Evolutionary conservation across 106 monocot species (phyloP).

Genomic region (Vanilla planifolia): DNA sequence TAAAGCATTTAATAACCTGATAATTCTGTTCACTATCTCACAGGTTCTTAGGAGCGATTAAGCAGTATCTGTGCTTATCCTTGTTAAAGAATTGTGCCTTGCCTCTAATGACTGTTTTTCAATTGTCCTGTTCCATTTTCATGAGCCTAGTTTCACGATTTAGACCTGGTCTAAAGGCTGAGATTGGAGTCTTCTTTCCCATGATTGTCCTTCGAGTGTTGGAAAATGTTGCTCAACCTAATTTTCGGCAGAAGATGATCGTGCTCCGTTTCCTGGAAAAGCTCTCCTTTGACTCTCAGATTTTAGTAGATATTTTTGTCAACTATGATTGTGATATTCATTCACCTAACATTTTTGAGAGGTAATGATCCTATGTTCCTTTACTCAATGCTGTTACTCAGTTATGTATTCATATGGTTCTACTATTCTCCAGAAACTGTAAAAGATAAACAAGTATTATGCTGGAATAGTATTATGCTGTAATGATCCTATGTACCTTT

Average conservation of each 20-base stretch:
- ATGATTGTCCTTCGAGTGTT: conserved; percentile 89
- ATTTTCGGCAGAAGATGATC: conserved; percentile 87
- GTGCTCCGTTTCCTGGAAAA: conserved; percentile 84
- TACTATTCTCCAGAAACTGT: background rate
- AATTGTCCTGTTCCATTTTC: conserved; percentile 92
- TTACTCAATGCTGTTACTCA: background rate
- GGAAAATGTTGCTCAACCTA: conserved; percentile 92
- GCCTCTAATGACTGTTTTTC: conserved; percentile 79
- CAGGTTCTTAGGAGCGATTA: conserved; percentile 93
- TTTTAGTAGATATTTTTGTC: conserved; percentile 81
- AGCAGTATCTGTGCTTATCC: conserved; percentile 88
- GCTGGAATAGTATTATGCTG: no score
- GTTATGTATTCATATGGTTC: background rate
- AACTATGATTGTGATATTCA: conserved; percentile 95
- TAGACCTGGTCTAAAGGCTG: conserved; percentile 83
- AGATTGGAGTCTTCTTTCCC: conserved; percentile 93
- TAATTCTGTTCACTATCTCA: conserved; percentile 11
- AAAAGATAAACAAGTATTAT: background rate
- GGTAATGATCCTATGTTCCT: conserved; percentile 30
- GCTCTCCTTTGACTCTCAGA: conserved; percentile 79
- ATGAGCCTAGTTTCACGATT: conserved; percentile 89
- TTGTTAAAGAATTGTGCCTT: conserved; percentile 87
- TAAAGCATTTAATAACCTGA: conserved; percentile 7
- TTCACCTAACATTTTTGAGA: conserved; percentile 89
- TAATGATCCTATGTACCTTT: conserved; percentile 16